These are phyloP conservation scores for Noccaea caerulescens DNA, from an alignment of 345 rosid species.

Conservation along the genomic window DNA sequence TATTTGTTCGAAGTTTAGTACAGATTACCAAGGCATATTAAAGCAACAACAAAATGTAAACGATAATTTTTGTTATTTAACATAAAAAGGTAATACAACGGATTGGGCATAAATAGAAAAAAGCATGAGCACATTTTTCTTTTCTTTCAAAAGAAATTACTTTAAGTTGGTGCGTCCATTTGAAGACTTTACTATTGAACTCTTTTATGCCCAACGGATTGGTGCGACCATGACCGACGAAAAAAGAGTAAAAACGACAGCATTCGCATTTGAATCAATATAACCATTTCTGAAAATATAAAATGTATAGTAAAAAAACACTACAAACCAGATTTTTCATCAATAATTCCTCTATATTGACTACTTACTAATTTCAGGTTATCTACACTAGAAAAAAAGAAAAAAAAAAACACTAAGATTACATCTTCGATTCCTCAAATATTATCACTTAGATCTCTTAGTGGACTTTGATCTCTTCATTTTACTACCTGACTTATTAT, in stretches of 20 bases:
- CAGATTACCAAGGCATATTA: neutral
- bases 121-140: slow-evolving; percentile 14
- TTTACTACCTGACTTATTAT: slow-evolving; percentile 55
- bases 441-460: slow-evolving; percentile 55
- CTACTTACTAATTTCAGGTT: slow-evolving; percentile 33
- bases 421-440: slow-evolving; percentile 4
- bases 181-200: slow-evolving; percentile 22
- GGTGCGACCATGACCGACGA: slow-evolving; percentile 26
- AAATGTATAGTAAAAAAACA: slow-evolving; percentile 13
- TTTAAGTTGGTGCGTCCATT: slow-evolving; percentile 35
- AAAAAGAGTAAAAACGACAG: slow-evolving; percentile 6
- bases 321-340: slow-evolving; percentile 21
- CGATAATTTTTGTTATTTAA: neutral
- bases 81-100: slow-evolving; percentile 11
- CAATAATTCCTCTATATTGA: slow-evolving; percentile 29
- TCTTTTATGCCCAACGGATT: slow-evolving; percentile 15
- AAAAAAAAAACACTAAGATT: neutral
- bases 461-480: slow-evolving; percentile 64
- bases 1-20: slow-evolving; percentile 22
- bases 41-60: neutral
- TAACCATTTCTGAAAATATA: slow-evolving; percentile 26
- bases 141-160: neutral
- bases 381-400: slow-evolving; percentile 21
- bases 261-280: slow-evolving; percentile 27
- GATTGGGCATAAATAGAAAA: slow-evolving; percentile 24